These are phyloP conservation scores for Symbiodinium pilosum DNA, from an alignment of 73 alveolate species.

Conservation along the genomic window DNA sequence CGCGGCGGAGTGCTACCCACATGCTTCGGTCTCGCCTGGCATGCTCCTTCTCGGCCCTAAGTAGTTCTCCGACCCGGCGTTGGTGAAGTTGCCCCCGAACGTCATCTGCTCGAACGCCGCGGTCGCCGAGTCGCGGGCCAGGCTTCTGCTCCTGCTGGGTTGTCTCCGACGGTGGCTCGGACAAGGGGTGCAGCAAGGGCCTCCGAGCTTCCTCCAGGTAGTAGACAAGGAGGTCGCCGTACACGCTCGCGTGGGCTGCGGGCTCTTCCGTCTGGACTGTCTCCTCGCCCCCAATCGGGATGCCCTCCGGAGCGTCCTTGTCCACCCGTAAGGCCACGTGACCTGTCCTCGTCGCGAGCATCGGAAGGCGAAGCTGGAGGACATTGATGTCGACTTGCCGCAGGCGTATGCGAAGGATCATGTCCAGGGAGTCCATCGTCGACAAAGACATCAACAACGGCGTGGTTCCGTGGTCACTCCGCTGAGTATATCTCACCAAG, in stretches of 20 bases:
- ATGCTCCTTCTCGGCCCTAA: background rate
- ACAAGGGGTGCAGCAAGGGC: background rate
- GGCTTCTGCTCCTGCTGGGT: background rate
- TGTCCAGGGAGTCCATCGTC: background rate
- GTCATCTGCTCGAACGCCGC: background rate
- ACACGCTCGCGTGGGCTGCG: background rate
- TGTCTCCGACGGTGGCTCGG: background rate
- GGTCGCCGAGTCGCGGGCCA: background rate
- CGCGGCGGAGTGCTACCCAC: conserved; percentile 32
- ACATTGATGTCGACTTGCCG: background rate
- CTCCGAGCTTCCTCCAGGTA: background rate
- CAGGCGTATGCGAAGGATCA: background rate
- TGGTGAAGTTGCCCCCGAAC: background rate
- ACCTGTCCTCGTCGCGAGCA: background rate
- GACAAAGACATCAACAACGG: background rate
- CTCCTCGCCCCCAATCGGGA: background rate
- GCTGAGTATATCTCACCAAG: background rate
- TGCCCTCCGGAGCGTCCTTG: background rate
- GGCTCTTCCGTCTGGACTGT: background rate
- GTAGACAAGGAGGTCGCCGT: background rate
- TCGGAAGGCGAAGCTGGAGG: background rate
- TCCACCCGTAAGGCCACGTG: background rate
- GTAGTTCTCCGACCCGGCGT: background rate
- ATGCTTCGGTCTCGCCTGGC: background rate
- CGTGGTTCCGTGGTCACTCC: background rate